Conservation (phyloP, 129 eudicot species). For the Flaveria robusta region DNA sequence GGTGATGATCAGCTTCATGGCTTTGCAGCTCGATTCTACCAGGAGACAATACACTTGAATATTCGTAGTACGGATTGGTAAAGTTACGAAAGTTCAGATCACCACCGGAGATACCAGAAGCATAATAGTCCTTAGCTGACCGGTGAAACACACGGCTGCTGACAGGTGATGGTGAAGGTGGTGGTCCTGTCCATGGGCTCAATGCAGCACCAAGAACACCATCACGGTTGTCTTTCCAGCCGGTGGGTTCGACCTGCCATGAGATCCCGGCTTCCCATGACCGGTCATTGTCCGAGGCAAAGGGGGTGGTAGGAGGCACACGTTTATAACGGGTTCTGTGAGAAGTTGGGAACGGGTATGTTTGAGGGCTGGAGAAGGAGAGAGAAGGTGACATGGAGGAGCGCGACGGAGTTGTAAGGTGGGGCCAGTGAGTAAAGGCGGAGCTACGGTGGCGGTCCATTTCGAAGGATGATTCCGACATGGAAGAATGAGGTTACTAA, state of each 20-base stretch:
- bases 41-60: slow-evolving; percentile 41
- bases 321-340: slow-evolving; percentile 41
- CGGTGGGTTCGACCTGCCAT: slow-evolving; percentile 61
- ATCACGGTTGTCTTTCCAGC: slow-evolving; percentile 46
- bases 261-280: slow-evolving; percentile 80
- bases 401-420: slow-evolving; percentile 40
- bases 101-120: slow-evolving; percentile 38
- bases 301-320: slow-evolving; percentile 59
- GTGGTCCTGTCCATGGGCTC: slow-evolving; percentile 62
- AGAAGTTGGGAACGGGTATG: slow-evolving; percentile 33
- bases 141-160: slow-evolving; percentile 47
- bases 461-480: slow-evolving; percentile 46
- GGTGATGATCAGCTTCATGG: slow-evolving; percentile 45
- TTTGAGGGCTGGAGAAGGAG: slow-evolving; percentile 50
- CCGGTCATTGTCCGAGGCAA: slow-evolving; percentile 62
- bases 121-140: slow-evolving; percentile 70
- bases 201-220: slow-evolving; percentile 62
- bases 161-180: slow-evolving; percentile 26
- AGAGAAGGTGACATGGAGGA: slow-evolving; percentile 38
- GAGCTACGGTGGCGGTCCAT: slow-evolving; percentile 25
- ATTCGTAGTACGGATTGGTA: slow-evolving; percentile 44
- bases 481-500: slow-evolving; percentile 26
- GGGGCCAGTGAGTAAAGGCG: slow-evolving; percentile 10
- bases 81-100: slow-evolving; percentile 31
- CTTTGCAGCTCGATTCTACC: slow-evolving; percentile 78